A percentile compares a stretch with the other conserved stretches of the same genome.
These are phyloP conservation scores for Neurospora tetraspora DNA, from an alignment of 495 filamentous ascomycete species.

Conservation along the genomic window DNA sequence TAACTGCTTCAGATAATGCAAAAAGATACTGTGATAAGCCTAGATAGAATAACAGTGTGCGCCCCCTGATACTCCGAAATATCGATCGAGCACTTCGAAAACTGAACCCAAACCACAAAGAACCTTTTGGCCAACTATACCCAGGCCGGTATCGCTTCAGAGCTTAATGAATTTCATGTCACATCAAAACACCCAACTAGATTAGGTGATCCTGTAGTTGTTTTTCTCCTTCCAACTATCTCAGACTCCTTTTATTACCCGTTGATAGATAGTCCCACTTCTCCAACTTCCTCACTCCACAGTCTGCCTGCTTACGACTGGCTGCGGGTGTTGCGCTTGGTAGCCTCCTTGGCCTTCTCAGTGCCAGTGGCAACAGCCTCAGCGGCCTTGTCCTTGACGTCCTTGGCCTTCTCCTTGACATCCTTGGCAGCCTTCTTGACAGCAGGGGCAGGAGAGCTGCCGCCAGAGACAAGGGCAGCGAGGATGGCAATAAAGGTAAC, in stretches of 20 bases:
- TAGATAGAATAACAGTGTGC: background rate
- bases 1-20: background rate
- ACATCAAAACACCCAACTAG: background rate
- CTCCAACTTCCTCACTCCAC: constrained; percentile 2
- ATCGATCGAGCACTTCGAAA: background rate
- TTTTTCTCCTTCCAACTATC: background rate
- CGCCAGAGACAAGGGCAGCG: constrained; percentile 39
- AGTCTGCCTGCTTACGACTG: constrained; percentile 18
- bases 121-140: background rate
- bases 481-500: constrained; percentile 60
- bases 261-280: constrained; percentile 4
- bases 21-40: background rate
- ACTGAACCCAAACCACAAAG: background rate
- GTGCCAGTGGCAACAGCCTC: constrained; percentile 56
- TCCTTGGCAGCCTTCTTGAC: constrained; percentile 53
- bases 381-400: constrained; percentile 70
- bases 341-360: constrained; percentile 56
- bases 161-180: background rate
- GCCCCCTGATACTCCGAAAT: background rate
- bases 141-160: background rate
- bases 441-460: constrained; percentile 30
- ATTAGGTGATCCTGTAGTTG: background rate
- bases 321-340: constrained; percentile 43
- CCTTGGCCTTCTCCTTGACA: constrained; percentile 60
- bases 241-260: constrained; percentile 7